Evolutionary conservation across 495 filamentous ascomycete species (phyloP).

Genomic region (Emericellopsis terricola): DNA sequence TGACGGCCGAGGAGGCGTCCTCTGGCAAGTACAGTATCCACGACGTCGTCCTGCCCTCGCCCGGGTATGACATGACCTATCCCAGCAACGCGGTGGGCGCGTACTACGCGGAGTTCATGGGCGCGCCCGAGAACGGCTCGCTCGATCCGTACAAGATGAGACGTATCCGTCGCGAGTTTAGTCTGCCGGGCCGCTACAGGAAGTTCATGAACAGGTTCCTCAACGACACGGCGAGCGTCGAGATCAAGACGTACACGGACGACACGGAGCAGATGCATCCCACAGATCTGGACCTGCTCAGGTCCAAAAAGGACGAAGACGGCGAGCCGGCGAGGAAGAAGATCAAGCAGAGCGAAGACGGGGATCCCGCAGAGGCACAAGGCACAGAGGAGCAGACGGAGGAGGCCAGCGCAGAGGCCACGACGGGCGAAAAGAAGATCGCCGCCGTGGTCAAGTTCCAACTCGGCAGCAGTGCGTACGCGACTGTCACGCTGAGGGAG

Average conservation of each 20-base stretch:
- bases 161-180: slow-evolving; percentile 65
- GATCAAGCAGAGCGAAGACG: not conserved
- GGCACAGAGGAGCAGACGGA: not conserved
- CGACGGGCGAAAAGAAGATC: slow-evolving; percentile 34
- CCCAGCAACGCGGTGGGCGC: slow-evolving; percentile 64
- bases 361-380: not conserved
- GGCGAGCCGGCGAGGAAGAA: slow-evolving; percentile 4
- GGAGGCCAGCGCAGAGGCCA: not conserved
- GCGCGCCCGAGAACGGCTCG: slow-evolving; percentile 47
- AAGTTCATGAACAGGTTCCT: slow-evolving; percentile 60
- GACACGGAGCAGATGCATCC: slow-evolving; percentile 71
- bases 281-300: slow-evolving; percentile 53
- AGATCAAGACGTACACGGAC: slow-evolving; percentile 46
- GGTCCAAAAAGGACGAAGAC: slow-evolving; percentile 7
- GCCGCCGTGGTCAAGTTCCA: slow-evolving; percentile 76
- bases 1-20: slow-evolving; percentile 60
- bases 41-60: slow-evolving; percentile 86
- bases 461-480: slow-evolving; percentile 74
- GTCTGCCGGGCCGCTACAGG: slow-evolving; percentile 75
- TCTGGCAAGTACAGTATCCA: slow-evolving; percentile 67
- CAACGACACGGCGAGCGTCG: slow-evolving; percentile 32
- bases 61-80: slow-evolving; percentile 79
- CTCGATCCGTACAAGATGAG: slow-evolving; percentile 81
- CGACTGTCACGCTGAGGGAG: slow-evolving; percentile 85
- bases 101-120: slow-evolving; percentile 76